Conservation (phyloP, 257 asterid genomes). For the Penstemon eatonii region DNA sequence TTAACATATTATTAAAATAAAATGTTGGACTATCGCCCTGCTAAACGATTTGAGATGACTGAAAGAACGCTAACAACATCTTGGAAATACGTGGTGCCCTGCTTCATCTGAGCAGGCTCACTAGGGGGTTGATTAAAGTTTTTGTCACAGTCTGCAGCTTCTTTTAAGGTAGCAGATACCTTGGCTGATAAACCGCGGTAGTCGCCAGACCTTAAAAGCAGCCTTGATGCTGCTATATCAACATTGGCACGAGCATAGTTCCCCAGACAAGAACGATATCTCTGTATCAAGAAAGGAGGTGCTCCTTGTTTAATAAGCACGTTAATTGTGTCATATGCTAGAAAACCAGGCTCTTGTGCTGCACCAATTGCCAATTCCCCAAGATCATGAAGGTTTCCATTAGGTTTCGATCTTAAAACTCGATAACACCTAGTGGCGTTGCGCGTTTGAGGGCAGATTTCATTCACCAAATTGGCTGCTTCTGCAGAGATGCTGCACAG, state of each 20-base stretch:
- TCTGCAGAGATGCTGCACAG: not conserved
- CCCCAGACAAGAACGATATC: not conserved
- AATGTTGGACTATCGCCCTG: not conserved
- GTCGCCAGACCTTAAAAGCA: not conserved
- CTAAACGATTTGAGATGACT: not conserved
- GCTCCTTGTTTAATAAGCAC: not conserved
- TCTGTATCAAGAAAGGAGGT: not conserved
- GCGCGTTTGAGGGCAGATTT: not conserved
- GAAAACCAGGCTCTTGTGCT: not conserved
- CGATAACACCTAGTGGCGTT: not conserved
- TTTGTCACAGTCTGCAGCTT: conserved; percentile 7
- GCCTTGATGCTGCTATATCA: not conserved
- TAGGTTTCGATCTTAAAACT: not conserved
- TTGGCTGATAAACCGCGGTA: not conserved
- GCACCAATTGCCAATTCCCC: not conserved
- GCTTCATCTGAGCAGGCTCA: not conserved
- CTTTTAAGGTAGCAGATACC: not conserved
- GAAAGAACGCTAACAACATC: conserved; percentile 11
- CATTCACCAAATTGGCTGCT: not conserved
- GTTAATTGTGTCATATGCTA: not conserved
- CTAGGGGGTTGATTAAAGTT: not conserved
- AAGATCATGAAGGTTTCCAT: not conserved
- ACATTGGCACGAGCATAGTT: not conserved
- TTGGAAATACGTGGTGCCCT: not conserved
- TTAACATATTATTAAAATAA: too few species aligned